Percentiles rank a stretch among this genome's conserved stretches.
Evolutionary conservation across 345 rosid genomes (phyloP).

Genomic region (Passiflora organensis): DNA sequence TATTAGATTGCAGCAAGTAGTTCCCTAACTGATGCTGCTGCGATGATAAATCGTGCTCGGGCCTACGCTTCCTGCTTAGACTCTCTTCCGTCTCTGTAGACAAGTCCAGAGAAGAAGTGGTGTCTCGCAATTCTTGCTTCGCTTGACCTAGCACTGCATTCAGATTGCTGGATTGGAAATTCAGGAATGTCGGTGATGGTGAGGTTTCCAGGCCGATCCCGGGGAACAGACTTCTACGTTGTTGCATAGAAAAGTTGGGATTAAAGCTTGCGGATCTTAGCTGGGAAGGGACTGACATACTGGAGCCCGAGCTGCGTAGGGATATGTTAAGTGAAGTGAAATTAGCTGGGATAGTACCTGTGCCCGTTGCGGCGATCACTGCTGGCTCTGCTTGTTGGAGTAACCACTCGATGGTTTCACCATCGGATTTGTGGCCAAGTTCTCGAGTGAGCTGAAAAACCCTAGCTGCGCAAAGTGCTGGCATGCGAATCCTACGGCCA

Average conservation of each 20-base stretch:
- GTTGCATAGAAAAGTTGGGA: conserved; percentile 54
- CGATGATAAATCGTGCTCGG: conserved; percentile 42
- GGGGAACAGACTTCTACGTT: conserved; percentile 48
- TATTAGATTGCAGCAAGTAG: conserved; percentile 58
- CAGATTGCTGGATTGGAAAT: conserved; percentile 59
- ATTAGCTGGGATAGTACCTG: conserved; percentile 96
- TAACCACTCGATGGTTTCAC: conserved; percentile 96
- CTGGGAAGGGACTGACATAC: conserved; percentile 84
- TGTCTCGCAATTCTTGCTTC: conserved; percentile 53
- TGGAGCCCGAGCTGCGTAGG: conserved; percentile 83
- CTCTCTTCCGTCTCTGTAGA: conserved; percentile 42
- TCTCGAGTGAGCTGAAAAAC: conserved; percentile 91
- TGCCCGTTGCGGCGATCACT: conserved; percentile 94
- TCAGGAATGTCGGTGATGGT: conserved; percentile 55
- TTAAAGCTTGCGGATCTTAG: conserved; percentile 53
- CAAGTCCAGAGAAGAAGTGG: conserved; percentile 33
- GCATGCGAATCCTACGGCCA: conserved; percentile 96
- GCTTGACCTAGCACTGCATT: conserved; percentile 44
- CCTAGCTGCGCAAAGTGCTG: conserved; percentile 99
- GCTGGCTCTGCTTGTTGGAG: conserved; percentile 99
- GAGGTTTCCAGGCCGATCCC: conserved; percentile 42
- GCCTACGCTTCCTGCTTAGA: conserved; percentile 52
- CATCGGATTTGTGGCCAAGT: conserved; percentile 90
- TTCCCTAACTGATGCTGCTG: conserved; percentile 62
- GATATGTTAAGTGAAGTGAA: conserved; percentile 90